phyloP scores from a whole-genome alignment of 1,139 yeast genomes.

The Geotrichum restrictum region DNA sequence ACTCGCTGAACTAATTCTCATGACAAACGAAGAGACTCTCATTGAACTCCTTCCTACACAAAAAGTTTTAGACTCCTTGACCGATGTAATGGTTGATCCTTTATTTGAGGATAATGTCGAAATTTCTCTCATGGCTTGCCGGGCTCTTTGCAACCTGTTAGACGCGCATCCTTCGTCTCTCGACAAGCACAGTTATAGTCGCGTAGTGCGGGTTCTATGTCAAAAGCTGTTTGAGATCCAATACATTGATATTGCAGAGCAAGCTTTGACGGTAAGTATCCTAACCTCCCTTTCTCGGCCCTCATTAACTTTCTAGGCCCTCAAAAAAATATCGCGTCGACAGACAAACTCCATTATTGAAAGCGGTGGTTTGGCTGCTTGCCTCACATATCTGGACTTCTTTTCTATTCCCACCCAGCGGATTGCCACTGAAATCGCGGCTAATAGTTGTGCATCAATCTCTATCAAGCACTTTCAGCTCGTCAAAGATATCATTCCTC shows the following conservation, averaged over 20 bases:
- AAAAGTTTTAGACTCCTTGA: slow-evolving; percentile 53
- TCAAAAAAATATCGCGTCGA: slow-evolving; percentile 39
- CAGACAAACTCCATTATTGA: slow-evolving; percentile 38
- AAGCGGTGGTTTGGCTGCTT: slow-evolving; percentile 62
- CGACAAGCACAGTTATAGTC: slow-evolving; percentile 59
- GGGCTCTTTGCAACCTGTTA: slow-evolving; percentile 76
- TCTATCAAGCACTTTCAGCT: slow-evolving; percentile 45
- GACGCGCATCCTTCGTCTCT: slow-evolving; percentile 72
- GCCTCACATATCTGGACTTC: slow-evolving; percentile 76
- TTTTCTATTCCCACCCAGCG: slow-evolving; percentile 87
- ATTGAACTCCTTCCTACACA: slow-evolving; percentile 52
- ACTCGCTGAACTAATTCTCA: slow-evolving; percentile 39
- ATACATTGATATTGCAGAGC: slow-evolving; percentile 89
- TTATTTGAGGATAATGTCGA: slow-evolving; percentile 64
- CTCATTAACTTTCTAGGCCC: slow-evolving; percentile 27
- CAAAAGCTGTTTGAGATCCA: slow-evolving; percentile 68
- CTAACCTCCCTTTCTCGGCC: background rate
- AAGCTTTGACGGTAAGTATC: slow-evolving; percentile 64
- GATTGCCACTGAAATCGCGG: slow-evolving; percentile 71
- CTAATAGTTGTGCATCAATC: slow-evolving; percentile 64
- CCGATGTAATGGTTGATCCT: slow-evolving; percentile 58
- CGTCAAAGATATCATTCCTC: slow-evolving; percentile 57
- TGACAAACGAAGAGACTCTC: slow-evolving; percentile 39
- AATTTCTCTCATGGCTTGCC: slow-evolving; percentile 74
- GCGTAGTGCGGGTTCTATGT: slow-evolving; percentile 65